Evolutionary conservation across 192 early-diverging fungal species (phyloP), one percentile per base, ranked within the genome.

Genomic region (Chytriomyces confervae): DNA sequence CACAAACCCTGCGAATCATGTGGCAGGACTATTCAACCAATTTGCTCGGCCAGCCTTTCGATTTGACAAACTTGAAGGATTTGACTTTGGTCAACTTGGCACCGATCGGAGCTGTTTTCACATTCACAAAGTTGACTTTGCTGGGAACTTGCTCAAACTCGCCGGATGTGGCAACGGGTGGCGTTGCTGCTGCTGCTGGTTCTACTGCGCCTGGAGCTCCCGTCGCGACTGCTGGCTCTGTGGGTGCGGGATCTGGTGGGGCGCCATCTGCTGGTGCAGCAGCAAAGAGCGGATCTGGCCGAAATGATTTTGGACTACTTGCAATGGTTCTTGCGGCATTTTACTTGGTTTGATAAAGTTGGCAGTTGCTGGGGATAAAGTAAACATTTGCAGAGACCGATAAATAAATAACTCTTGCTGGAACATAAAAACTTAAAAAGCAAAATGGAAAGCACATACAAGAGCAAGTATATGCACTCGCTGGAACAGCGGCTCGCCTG

Each of bases 51-150:
- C 16, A 67, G 6, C n/a, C 48, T 0, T 80, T 68, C 48, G 79
- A 80, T 67, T 69, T 80, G 24, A 67, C 50, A 49, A 29, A 80
- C 61, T 45, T 77, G 36, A 80, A 80, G 68, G 79, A 80, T 61
- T 36, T 80, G n/a, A 80, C 79, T 20, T 24, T 76, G 43, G 73
- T 80, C 10, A 80, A 80, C 68, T 51, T 80, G 20, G 61, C n/a
- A 16, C 79, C 79, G 7, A 13, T 61, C 5, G 79, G 72, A 10
- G 48, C 50, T 36, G 45, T 20, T 9, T 62, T 80, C 27, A 50
- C 20, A 6, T 69, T 80, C 62, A 63, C 48, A 0, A 69, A 77
- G 1, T 53, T 80, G 23, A 60, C 75, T 6, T 36, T 80, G 13
- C 29, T 51, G 18, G 79, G 79, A 11, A 77, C n/a, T 45, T 80